Base-by-base conservation (phyloP, 495 filamentous ascomycete species). In the Parmelia sp. region DNA sequence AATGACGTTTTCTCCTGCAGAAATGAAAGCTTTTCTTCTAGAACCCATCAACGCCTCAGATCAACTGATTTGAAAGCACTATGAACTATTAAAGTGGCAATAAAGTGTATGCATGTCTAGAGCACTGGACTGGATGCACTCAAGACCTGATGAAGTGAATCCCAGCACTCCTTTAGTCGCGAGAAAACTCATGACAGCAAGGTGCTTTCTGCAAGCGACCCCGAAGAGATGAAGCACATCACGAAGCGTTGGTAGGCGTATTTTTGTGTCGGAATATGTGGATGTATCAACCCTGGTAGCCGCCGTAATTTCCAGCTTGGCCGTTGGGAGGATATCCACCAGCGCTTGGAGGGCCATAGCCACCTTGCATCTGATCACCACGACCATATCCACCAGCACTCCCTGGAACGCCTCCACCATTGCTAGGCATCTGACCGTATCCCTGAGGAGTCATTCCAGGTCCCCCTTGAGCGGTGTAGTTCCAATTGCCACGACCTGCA, bases 381-480 rank as follows among this genome's bases (percentile, higher is more conserved):
- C 88, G 89, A 76, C 89, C 90, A 69, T 91, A 95, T 58, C 89
- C 89, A 66, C 88, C 89, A 66, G 88, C 87, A 69, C 87, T 90
- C 42, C 83, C 86, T 25, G 88, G 87, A 53, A 82, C 80, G 29
- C 88, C 89, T 65, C 88, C 90, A 65, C 87, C 86, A 69, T 86
- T 89, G 49, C 82, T 86, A n/a, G 86, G 87, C 70, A 82, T 78
- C 66, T 83, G 80, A 61, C 78, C 76, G 63, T 82, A 85, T 64
- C 80, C 83, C 71, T 88, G 86, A 57, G 77, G 79, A 57, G 80
- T 79, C 71, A 83, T 82, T 49, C 74, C 78, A 60, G 85, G 81
- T 58, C 81, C 83, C 62, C 75, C 77, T 72, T 90, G 79, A 39
- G 68, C 56, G 2, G 47, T 58, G 84, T 69, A 88, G 84, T 68